Evolutionary conservation across 768 basidiomycete species (phyloP), one percentile per base, ranked within the genome.

Genomic region (Phanerodontia chrysosporium): DNA sequence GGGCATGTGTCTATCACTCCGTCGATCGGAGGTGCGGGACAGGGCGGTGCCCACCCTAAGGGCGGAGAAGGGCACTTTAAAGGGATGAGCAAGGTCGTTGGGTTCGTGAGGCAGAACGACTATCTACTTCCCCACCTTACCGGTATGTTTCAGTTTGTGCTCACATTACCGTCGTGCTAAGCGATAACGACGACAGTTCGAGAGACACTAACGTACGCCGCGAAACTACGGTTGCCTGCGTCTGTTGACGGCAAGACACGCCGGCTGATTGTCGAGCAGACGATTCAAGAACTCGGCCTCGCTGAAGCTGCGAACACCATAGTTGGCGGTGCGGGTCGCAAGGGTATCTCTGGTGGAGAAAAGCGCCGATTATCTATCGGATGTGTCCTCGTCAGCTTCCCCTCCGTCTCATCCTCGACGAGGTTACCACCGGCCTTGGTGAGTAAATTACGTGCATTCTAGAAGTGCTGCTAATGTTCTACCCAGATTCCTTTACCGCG

Each of bases 291-390:
- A 78, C 72, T 81, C 2, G 78, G 80, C 0, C 64, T 81, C 18
- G 61, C 67, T 5, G 78, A 78, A 28, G 75, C 71, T 0, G 76
- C 75, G 6, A 73, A 80, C 30, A 77, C 75, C 3, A 64, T 77
- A 8, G 75, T 81, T 2, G 80, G 79, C 8, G 79, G 77, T 18
- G 73, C 72, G 27, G 64, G 59, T 10, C 53, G 73, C 25, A 78
- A 78, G 51, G 80, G 80, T n/a, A 78, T 80, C 59, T 77, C 75
- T 6, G 80, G 80, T 4, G 80, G 80, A 2, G 79, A 82, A 63
- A 57, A 58, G 27, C 51, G 63, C 18, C 72, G 73, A n/a, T 66
- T 76, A 1, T 69, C 73, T 1, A 78, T 80, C 48, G 80, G 78
- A 3, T 76, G 75, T 60, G 73, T 77, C 4, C 67, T 80, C 36